Conservation (phyloP, 768 basidiomycete genomes). For the Cyclocybe aegerita region DNA sequence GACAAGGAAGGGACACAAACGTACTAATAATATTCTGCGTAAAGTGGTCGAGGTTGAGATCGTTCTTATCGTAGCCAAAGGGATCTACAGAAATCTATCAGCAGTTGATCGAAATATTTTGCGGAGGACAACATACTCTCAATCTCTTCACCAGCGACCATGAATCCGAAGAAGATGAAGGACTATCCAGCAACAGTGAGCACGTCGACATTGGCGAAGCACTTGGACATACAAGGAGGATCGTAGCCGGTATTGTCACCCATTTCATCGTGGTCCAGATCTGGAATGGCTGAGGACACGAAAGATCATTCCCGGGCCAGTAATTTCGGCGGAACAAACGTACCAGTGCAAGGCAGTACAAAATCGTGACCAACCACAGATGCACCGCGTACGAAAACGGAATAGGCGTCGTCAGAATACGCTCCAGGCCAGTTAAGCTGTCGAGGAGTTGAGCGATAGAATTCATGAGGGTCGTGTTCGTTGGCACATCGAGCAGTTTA, state of each 20-base stretch:
- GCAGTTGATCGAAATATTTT: not conserved
- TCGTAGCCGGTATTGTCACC: slow-evolving; percentile 66
- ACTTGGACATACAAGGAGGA: slow-evolving; percentile 40
- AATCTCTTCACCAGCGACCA: slow-evolving; percentile 74
- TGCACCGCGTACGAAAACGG: slow-evolving; percentile 72
- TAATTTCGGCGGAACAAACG: slow-evolving; percentile 11
- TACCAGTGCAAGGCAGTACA: slow-evolving; percentile 65
- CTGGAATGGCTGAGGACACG: slow-evolving; percentile 56
- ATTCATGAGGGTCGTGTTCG: slow-evolving; percentile 47
- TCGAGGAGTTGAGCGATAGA: slow-evolving; percentile 60
- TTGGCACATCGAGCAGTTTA: slow-evolving; percentile 57
- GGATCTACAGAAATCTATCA: slow-evolving; percentile 32
- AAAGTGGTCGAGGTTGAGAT: slow-evolving; percentile 72
- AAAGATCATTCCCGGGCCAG: slow-evolving; percentile 7
- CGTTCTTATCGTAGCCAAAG: slow-evolving; percentile 71
- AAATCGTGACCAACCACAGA: slow-evolving; percentile 60
- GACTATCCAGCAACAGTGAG: slow-evolving; percentile 30
- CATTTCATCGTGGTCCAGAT: slow-evolving; percentile 53
- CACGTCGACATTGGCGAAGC: not conserved
- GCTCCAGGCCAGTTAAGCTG: slow-evolving; percentile 65
- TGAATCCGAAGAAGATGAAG: slow-evolving; percentile 74
- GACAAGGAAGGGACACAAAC: too few species aligned
- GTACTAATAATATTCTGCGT: slow-evolving; percentile 65
- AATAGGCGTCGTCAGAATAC: slow-evolving; percentile 75
- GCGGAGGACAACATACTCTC: slow-evolving; percentile 48